Evolutionary conservation across 768 basidiomycete genomes (phyloP).

Genomic region (Sarcodon aspratus): DNA sequence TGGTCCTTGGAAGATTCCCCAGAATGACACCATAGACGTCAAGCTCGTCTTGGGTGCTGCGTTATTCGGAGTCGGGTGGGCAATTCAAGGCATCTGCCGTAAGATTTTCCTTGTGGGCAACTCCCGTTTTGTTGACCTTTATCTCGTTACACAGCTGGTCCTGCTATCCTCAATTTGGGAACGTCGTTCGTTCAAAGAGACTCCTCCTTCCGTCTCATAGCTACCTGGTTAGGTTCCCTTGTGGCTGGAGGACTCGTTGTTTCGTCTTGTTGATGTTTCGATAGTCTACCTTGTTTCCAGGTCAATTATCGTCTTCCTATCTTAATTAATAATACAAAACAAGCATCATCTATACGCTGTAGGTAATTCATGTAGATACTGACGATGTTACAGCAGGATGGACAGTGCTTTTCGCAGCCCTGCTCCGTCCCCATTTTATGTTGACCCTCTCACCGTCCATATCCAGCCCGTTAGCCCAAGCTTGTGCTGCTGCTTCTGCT

Average conservation of each 20-base stretch:
- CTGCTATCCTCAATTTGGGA: not conserved
- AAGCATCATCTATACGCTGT: too few species aligned
- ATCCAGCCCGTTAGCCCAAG: constrained; percentile 87
- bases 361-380: too few species aligned
- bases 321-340: too few species aligned
- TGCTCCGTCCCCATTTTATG: constrained; percentile 86
- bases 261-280: too few species aligned
- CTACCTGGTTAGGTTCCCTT: not conserved
- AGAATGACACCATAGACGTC: not conserved
- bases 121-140: not conserved
- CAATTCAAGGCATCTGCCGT: not conserved
- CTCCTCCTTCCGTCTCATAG: not conserved
- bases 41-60: not conserved
- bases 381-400: too few species aligned
- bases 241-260: not conserved
- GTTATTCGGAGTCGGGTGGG: not conserved
- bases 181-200: not conserved
- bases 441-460: constrained; percentile 63
- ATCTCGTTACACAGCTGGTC: not conserved
- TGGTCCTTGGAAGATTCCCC: not conserved
- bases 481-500: constrained; percentile 84
- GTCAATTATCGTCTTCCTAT: too few species aligned
- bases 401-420: constrained; percentile 19
- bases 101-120: not conserved
- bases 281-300: too few species aligned